Evolutionary conservation across 1,284 basidiomycete species (phyloP), one percentile per base, ranked within the genome.

Genomic region (Chondrostereum purpureum): DNA sequence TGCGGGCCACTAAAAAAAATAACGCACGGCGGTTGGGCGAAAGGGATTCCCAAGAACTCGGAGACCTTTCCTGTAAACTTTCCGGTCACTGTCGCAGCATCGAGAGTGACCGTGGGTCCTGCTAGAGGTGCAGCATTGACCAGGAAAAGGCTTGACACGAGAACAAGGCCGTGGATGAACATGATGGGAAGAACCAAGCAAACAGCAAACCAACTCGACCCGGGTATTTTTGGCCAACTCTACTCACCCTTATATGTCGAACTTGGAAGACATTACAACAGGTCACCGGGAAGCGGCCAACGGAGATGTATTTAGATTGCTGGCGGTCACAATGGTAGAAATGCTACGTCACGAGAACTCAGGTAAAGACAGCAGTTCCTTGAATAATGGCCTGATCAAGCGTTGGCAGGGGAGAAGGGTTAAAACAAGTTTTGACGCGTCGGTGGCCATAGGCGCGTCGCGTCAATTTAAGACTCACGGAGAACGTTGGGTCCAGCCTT

Each of bases 1-100:
- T n/a, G 12, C n/a, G 21, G 5, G 17, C n/a, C 14, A 20, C 16
- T 13, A 63, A 16, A 41, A n/a, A 20, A 19, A 22, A 46, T 3
- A 6, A 50, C 59, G 49, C 47, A 71, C 69, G 70, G 69, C 21
- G 69, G 67, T 45, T 62, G 44, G 3, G 77, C 76, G 47, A 71
- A 81, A 0, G 77, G 76, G 22, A 80, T 75, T 0, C 76, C 75
- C 1, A 77, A 56, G 49, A 70, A 78, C 38, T 67, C 63, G 13
- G 59, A 55, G 0, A 68, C 56, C 2, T 44, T 37, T 0, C 58
- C 56, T 6, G 55, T 53, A 12, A 44, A 52, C 17, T 52, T 50
- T 19, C 72, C 72, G 14, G 61, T 67, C 38, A 73, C 60, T 10
- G 61, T 68, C 4, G 66, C 70, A 24, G 55, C 52, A 49, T 71